Evolutionary conservation across 2,329 filamentous ascomycete genomes (phyloP).

Genomic region (Aspergillus bombycis): DNA sequence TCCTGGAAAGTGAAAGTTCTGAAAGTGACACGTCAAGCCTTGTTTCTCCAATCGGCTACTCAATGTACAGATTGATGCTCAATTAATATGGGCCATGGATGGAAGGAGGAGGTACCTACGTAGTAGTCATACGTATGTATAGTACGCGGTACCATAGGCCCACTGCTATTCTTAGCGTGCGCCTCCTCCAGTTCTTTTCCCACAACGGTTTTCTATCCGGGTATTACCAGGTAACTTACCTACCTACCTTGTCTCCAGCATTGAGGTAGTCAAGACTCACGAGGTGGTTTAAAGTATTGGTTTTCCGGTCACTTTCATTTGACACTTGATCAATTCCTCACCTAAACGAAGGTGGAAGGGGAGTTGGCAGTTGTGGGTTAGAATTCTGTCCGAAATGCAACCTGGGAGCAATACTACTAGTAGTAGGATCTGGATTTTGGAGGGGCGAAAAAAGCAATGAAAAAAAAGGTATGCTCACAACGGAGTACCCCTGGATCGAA

Average conservation of each 20-base stretch:
- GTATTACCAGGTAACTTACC: neutral
- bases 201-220: neutral
- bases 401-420: too few species aligned
- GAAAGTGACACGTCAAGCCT: constrained; percentile 9
- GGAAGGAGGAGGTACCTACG: constrained; percentile 2
- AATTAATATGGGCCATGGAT: neutral
- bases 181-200: constrained; percentile 5
- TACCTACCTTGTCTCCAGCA: neutral
- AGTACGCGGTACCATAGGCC: constrained; percentile 2
- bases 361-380: neutral
- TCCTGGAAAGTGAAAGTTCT: neutral
- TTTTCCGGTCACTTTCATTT: neutral
- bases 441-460: neutral
- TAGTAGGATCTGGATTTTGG: neutral
- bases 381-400: neutral
- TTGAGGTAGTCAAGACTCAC: neutral
- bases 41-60: neutral
- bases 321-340: neutral
- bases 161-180: constrained; percentile 7
- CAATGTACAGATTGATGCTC: neutral
- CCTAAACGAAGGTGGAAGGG: neutral
- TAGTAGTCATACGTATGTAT: neutral
- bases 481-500: neutral
- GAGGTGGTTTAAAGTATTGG: neutral
- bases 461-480: neutral